A percentile compares a stretch with the other conserved stretches of the same genome.
These are phyloP conservation scores for Cercis canadensis DNA, from an alignment of 306 rosid genomes.

Conservation along the genomic window DNA sequence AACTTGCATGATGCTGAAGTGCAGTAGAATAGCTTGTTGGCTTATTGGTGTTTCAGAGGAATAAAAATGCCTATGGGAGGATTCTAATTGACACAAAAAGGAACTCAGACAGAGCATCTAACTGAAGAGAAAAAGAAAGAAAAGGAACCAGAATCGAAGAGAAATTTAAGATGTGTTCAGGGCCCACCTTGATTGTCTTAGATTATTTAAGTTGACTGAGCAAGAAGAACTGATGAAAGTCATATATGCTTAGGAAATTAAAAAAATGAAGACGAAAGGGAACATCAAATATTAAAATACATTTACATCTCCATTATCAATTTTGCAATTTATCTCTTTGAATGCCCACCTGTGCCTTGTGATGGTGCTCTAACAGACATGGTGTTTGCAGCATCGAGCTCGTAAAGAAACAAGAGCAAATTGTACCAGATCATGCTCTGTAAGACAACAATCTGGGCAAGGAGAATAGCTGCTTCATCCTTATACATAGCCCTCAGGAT, in stretches of 20 bases:
- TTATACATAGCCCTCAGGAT: slow-evolving; percentile 90
- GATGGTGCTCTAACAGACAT: slow-evolving; percentile 62
- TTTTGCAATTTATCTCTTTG: too few species aligned
- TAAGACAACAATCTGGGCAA: slow-evolving; percentile 78
- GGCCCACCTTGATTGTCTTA: slow-evolving; percentile 45
- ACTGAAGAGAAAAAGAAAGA: slow-evolving; percentile 34
- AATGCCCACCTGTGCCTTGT: slow-evolving; percentile 64
- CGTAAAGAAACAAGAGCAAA: slow-evolving; percentile 74
- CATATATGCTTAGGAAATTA: slow-evolving; percentile 18
- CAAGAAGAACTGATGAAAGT: slow-evolving; percentile 35
- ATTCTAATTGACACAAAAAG: background rate
- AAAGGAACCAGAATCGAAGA: slow-evolving; percentile 8
- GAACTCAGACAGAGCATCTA: slow-evolving; percentile 31
- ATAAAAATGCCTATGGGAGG: slow-evolving; percentile 11
- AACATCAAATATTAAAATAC: slow-evolving; percentile 3
- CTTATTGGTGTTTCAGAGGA: slow-evolving; percentile 7
- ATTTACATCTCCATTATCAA: background rate
- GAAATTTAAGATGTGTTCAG: slow-evolving; percentile 25
- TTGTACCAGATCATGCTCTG: slow-evolving; percentile 95
- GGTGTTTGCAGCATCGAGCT: slow-evolving; percentile 70
- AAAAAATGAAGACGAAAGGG: slow-evolving; percentile 23
- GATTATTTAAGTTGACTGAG: slow-evolving; percentile 41
- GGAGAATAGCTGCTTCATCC: slow-evolving; percentile 60
- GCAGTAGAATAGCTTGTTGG: too few species aligned
- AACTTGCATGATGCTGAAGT: slow-evolving; percentile 14